A percentile compares a stretch with the other conserved stretches of the same genome.
These are phyloP conservation scores for Drechslerella dactyloides DNA, from an alignment of 2,329 filamentous ascomycete genomes.

Conservation along the genomic window DNA sequence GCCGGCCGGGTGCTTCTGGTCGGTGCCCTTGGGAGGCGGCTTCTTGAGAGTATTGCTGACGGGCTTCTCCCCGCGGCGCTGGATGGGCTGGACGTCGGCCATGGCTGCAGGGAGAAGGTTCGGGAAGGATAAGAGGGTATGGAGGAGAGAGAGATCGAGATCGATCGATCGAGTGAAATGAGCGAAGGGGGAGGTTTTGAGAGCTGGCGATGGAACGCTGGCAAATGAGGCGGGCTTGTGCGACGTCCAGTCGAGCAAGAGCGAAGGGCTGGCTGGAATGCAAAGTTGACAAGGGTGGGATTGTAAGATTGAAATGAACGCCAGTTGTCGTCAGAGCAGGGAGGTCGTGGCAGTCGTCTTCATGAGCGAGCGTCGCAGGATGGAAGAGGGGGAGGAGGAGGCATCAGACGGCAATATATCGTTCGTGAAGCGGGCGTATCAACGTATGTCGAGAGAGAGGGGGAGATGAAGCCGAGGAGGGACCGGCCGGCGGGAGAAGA, in stretches of 20 bases:
- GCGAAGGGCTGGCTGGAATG: background rate
- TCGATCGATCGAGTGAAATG: background rate
- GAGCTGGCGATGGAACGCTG: background rate
- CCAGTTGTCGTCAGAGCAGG: background rate
- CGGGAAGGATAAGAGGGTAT: background rate
- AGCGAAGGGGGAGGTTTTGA: constrained; percentile 2
- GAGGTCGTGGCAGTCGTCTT: background rate
- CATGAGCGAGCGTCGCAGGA: background rate
- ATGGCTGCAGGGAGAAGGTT: constrained; percentile 15
- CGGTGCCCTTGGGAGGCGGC: constrained; percentile 45
- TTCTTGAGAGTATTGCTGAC: constrained; percentile 15
- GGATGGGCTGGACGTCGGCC: constrained; percentile 42
- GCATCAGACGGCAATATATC: background rate
- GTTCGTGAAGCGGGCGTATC: constrained; percentile 1
- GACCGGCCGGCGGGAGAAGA: background rate
- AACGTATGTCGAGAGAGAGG: background rate
- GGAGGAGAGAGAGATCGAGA: background rate
- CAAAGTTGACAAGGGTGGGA: background rate
- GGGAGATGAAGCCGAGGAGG: background rate
- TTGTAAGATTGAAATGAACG: too few species aligned
- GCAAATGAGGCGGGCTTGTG: background rate
- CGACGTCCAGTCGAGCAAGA: background rate
- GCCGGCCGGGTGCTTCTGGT: constrained; percentile 52
- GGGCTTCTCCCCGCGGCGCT: constrained; percentile 39
- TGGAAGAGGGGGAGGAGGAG: background rate